These are phyloP conservation scores for Fraxinus americana DNA, from an alignment of 257 asterid genomes.

Conservation along the genomic window DNA sequence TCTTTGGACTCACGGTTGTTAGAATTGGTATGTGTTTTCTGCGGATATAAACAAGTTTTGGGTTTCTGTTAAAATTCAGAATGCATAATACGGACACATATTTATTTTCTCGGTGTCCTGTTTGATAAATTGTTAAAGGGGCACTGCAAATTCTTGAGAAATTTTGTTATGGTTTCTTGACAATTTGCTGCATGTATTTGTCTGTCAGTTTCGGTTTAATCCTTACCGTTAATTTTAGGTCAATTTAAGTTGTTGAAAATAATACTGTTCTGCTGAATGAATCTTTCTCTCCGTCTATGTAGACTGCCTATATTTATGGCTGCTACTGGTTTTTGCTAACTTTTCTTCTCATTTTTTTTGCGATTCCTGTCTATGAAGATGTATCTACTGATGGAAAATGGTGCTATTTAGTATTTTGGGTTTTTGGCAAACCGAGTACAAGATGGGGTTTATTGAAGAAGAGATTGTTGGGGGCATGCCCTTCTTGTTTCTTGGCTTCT, in stretches of 20 bases:
- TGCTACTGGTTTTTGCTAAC: neutral
- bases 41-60: neutral
- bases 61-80: too few species aligned
- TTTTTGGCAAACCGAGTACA: constrained; percentile 46
- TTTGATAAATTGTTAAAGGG: neutral
- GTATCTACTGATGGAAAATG: constrained; percentile 60
- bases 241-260: neutral
- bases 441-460: constrained; percentile 55
- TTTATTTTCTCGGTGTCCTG: neutral
- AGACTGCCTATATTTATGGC: neutral
- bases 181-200: neutral
- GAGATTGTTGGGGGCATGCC: constrained; percentile 45
- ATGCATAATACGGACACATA: too few species aligned
- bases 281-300: neutral
- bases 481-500: constrained; percentile 31
- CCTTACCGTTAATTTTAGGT: neutral
- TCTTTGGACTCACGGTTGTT: constrained; percentile 47
- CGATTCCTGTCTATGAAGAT: constrained; percentile 37
- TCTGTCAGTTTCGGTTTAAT: neutral
- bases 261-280: neutral
- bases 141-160: neutral
- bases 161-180: neutral
- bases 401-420: constrained; percentile 60
- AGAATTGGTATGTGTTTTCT: constrained; percentile 40
- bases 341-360: neutral